Conservation (phyloP, 176 grass and related monocot genomes). For the Avena insularis region DNA sequence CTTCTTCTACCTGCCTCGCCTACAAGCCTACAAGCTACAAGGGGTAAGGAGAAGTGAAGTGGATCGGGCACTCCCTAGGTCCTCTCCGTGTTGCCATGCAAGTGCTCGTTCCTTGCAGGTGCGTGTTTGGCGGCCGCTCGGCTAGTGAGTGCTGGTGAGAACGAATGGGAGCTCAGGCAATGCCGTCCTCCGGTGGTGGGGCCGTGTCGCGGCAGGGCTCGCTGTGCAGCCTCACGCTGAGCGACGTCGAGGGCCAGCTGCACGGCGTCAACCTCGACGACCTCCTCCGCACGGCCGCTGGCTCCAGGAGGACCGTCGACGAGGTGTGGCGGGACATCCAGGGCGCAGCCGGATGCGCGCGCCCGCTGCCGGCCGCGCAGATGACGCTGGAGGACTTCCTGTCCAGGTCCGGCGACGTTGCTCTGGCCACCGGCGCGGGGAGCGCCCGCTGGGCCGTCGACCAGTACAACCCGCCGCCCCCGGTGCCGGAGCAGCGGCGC, state of each 20-base stretch:
- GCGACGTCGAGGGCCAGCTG: constrained; percentile 73
- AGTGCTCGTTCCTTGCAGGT: constrained; percentile 10
- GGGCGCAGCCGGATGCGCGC: constrained; percentile 25
- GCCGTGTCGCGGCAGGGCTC: constrained; percentile 63
- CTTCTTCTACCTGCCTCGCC: constrained; percentile 20
- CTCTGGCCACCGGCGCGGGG: not conserved
- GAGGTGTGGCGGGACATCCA: constrained; percentile 93
- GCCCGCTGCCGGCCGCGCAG: constrained; percentile 37
- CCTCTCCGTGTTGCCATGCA: constrained; percentile 6
- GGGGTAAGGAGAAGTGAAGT: not conserved
- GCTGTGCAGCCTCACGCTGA: constrained; percentile 67
- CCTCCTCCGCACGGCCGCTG: constrained; percentile 49
- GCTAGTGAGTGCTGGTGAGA: not conserved
- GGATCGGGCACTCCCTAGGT: not conserved
- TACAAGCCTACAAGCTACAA: not conserved
- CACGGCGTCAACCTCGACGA: constrained; percentile 81
- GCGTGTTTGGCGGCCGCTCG: constrained; percentile 5
- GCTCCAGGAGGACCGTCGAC: constrained; percentile 66
- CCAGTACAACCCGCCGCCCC: constrained; percentile 1
- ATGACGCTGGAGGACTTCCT: constrained; percentile 94
- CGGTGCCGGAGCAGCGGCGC: not conserved
- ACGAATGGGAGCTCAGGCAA: constrained; percentile 68
- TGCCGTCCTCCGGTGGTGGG: constrained; percentile 58
- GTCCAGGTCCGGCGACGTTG: constrained; percentile 45
- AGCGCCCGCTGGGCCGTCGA: constrained; percentile 31